Evolutionary conservation across 208 protist genomes (phyloP).

Genomic region (Trypanosoma melophagium): DNA sequence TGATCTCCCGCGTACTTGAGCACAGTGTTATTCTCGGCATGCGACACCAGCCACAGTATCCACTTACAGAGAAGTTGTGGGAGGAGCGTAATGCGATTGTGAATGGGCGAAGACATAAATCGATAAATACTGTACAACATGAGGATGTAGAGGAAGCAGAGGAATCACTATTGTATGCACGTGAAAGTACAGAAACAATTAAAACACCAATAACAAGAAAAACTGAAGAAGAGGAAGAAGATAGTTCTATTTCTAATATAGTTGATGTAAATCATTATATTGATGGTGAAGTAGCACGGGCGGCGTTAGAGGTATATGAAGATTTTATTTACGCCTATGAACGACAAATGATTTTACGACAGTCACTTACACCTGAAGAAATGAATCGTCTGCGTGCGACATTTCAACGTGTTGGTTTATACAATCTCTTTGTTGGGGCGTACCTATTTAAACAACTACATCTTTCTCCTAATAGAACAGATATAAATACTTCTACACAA

Average conservation of each 20-base stretch:
- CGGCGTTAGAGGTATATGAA: constrained; percentile 52
- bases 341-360: constrained; percentile 43
- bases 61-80: constrained; percentile 36
- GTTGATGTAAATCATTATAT: constrained; percentile 3
- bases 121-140: neutral
- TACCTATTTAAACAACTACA: constrained; percentile 44
- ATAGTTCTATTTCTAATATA: too few species aligned
- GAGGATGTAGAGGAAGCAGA: neutral
- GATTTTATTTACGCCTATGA: constrained; percentile 67
- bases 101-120: constrained; percentile 6
- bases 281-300: constrained; percentile 16
- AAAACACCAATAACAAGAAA: constrained; percentile 22
- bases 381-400: constrained; percentile 32
- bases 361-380: constrained; percentile 31
- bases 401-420: constrained; percentile 47
- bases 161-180: neutral
- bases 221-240: constrained; percentile 13
- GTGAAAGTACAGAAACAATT: neutral
- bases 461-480: constrained; percentile 8
- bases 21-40: constrained; percentile 72
- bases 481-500: neutral
- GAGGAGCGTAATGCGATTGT: constrained; percentile 32
- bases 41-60: constrained; percentile 41
- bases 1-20: constrained; percentile 53
- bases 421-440: constrained; percentile 55